Percentiles rank a stretch among this genome's conserved stretches.
Conservation (phyloP, 2,329 filamentous ascomycete species). For the Chrysoporthe puriensis region DNA sequence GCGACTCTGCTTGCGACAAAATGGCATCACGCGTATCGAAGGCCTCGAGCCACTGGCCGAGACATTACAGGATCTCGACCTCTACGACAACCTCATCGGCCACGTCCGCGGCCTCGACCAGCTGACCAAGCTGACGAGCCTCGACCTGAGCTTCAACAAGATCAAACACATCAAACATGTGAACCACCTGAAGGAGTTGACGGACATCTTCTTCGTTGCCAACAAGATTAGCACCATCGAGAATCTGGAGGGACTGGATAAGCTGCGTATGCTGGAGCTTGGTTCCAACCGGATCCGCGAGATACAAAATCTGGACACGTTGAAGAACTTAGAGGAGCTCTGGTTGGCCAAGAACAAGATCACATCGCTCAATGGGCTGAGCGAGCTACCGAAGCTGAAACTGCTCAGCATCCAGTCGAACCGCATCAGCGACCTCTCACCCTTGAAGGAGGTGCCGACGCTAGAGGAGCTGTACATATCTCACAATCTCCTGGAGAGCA, state of each 20-base stretch:
- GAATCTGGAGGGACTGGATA: slow-evolving; percentile 73
- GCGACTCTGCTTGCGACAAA: slow-evolving; percentile 89
- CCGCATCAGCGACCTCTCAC: slow-evolving; percentile 77
- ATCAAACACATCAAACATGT: slow-evolving; percentile 97
- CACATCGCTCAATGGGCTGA: slow-evolving; percentile 76
- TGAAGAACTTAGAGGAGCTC: slow-evolving; percentile 80
- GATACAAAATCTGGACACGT: slow-evolving; percentile 80
- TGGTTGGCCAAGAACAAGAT: slow-evolving; percentile 99
- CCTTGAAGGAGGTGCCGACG: slow-evolving; percentile 71
- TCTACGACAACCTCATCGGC: slow-evolving; percentile 94
- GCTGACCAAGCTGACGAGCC: slow-evolving; percentile 72
- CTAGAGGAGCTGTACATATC: slow-evolving; percentile 96
- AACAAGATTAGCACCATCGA: slow-evolving; percentile 93
- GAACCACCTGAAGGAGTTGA: slow-evolving; percentile 74
- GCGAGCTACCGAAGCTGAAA: slow-evolving; percentile 75
- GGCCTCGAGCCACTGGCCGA: slow-evolving; percentile 68
- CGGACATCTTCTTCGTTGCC: slow-evolving; percentile 88
- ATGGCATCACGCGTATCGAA: slow-evolving; percentile 80
- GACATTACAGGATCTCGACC: slow-evolving; percentile 81
- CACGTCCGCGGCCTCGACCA: slow-evolving; percentile 84
- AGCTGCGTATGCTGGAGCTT: slow-evolving; percentile 83
- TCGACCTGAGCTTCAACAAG: slow-evolving; percentile 98
- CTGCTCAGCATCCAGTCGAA: slow-evolving; percentile 96
- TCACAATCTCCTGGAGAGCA: slow-evolving; percentile 83
- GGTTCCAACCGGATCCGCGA: slow-evolving; percentile 90